Conservation (phyloP, 257 asterid genomes). For the Solanum habrochaites region DNA sequence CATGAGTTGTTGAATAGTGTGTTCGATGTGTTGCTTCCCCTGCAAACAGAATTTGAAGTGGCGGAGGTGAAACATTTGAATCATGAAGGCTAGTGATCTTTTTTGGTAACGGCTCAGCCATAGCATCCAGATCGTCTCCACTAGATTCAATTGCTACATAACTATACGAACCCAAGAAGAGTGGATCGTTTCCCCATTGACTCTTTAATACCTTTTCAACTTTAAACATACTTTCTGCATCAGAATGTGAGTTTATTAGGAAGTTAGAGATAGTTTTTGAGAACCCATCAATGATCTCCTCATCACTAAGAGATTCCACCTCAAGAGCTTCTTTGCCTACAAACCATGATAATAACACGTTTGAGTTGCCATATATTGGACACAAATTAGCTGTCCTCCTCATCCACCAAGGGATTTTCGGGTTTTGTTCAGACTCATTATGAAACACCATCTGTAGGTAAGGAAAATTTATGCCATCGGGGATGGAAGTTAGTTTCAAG, state of each 20-base stretch:
- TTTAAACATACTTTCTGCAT: slow-evolving; percentile 7
- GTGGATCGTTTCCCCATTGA: slow-evolving; percentile 80
- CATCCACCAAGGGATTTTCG: slow-evolving; percentile 38
- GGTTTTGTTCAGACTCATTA: slow-evolving; percentile 28
- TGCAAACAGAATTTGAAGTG: slow-evolving; percentile 65
- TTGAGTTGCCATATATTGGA: slow-evolving; percentile 59
- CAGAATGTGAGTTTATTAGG: background rate
- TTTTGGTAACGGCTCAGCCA: slow-evolving; percentile 77
- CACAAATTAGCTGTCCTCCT: slow-evolving; percentile 43
- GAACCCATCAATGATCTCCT: slow-evolving; percentile 50
- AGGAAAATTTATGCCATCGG: slow-evolving; percentile 23
- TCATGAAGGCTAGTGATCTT: background rate
- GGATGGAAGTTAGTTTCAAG: slow-evolving; percentile 22
- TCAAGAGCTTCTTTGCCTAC: slow-evolving; percentile 74
- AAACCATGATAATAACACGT: slow-evolving; percentile 59
- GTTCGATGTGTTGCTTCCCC: slow-evolving; percentile 94
- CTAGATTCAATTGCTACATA: slow-evolving; percentile 80
- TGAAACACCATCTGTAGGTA: slow-evolving; percentile 65
- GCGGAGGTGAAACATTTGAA: slow-evolving; percentile 6
- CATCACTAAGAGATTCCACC: slow-evolving; percentile 46
- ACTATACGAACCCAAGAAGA: slow-evolving; percentile 82
- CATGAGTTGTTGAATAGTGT: slow-evolving; percentile 90
- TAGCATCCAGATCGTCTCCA: slow-evolving; percentile 56
- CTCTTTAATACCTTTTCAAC: slow-evolving; percentile 53
- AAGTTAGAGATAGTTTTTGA: slow-evolving; percentile 44